Base-by-base conservation (phyloP, 2,329 filamentous ascomycete species). In the Dactylellina leptospora region DNA sequence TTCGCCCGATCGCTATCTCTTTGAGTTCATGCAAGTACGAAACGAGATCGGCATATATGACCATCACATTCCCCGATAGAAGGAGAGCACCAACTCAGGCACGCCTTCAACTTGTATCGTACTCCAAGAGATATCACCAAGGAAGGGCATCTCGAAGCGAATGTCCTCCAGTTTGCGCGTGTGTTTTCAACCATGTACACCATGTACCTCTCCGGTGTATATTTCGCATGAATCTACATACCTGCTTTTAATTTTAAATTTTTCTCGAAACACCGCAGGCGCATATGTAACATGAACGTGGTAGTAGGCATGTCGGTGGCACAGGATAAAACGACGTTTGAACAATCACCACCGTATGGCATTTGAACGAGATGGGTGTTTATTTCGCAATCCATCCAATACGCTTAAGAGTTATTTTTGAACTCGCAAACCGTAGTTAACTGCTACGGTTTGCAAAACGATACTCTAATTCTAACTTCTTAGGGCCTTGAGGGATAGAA, bases 331-430 rank as follows among this genome's bases (percentile, higher is more conserved):
- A 23, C 48, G 13, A 23, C 44, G 47, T 66, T 45, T 58, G 44
- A 58, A 66, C 61, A 66, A 66, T 50, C 61, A 58, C 23, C 44
- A 3, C 40, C 45, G n/a, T n/a, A n/a, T n/a, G n/a, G n/a, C n/a
- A n/a, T n/a, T n/a, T 42, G 13, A 45, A 56, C 25, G 16, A 42
- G 38, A 40, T 36, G 33, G 44, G 44, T 28, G 51, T 51, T 38
- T 38, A 16, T 44, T 45, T 54, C 33, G 33, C n/a, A n/a, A n/a
- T n/a, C n/a, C n/a, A n/a, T n/a, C n/a, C n/a, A n/a, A n/a, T n/a
- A n/a, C n/a, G n/a, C n/a, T n/a, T n/a, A n/a, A n/a, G n/a, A n/a
- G n/a, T n/a, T n/a, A n/a, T n/a, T n/a, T n/a, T n/a, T n/a, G n/a
- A n/a, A n/a, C n/a, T n/a, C n/a, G n/a, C n/a, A n/a, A n/a, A n/a